Percentiles rank a stretch among this genome's conserved stretches.
phyloP scores from a whole-genome alignment of 1,139 yeast genomes.

The Scheffersomyces insectosa region DNA sequence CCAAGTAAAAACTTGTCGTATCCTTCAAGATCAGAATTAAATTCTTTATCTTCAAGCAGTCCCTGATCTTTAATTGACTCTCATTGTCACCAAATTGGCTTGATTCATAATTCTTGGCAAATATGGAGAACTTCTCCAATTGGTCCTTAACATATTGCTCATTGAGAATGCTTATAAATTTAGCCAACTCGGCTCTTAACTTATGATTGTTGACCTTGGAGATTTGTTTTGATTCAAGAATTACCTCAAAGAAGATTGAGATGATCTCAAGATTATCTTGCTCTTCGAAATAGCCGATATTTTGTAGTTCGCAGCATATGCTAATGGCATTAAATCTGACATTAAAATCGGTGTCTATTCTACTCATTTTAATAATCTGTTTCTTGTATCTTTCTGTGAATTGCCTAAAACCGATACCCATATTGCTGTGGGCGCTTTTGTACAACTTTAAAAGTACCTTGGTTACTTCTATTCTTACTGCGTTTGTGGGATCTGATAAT shows the following conservation, averaged over 20 bases:
- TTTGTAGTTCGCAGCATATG: conserved; percentile 56
- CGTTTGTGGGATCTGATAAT: conserved; percentile 63
- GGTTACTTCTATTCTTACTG: conserved; percentile 67
- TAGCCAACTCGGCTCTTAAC: conserved; percentile 33
- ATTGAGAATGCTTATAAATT: conserved; percentile 27
- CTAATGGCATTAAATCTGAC: conserved; percentile 56
- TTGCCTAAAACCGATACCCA: conserved; percentile 55
- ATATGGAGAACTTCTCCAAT: conserved; percentile 23
- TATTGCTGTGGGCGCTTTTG: conserved; percentile 22
- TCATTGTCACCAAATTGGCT: conserved; percentile 18
- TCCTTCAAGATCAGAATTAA: conserved; percentile 16
- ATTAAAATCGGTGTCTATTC: conserved; percentile 33
- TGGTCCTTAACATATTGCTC: conserved; percentile 14
- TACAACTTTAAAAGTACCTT: conserved; percentile 55
- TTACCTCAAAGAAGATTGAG: conserved; percentile 42
- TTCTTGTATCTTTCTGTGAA: conserved; percentile 70
- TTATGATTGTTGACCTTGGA: conserved; percentile 24
- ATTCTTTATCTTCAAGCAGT: conserved; percentile 18
- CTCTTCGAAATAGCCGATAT: conserved; percentile 63
- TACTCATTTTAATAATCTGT: conserved; percentile 61
- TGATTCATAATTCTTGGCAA: conserved; percentile 22
- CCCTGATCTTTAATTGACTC: conserved; percentile 7
- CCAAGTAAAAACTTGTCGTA: neutral
- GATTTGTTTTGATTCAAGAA: conserved; percentile 20
- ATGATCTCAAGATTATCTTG: conserved; percentile 46